Evolutionary conservation across 768 basidiomycete genomes (phyloP), one percentile per base, ranked within the genome.

Genomic region (Rhizopogon salebrosus): DNA sequence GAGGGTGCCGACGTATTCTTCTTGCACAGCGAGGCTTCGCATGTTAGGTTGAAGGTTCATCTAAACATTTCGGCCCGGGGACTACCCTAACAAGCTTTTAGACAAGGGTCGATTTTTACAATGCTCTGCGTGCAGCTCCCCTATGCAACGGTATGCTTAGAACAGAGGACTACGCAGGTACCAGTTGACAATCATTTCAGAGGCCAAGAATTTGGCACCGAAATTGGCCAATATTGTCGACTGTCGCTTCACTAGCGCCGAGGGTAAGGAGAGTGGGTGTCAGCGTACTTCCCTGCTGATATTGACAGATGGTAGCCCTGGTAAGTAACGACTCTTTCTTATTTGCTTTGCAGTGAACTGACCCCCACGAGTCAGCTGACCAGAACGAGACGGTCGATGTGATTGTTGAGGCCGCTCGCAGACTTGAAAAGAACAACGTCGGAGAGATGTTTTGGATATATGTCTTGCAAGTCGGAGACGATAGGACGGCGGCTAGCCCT

Each of bases 391-490:
- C 64, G 16, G 3, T 52, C 16, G 29, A 60, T 9, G 48, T 34
- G 34, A 51, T 62, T 10, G 20, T 48, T 26, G 13, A 7, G 20
- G 48, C 57, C 24, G 60, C 53, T 45, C 55, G 54, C 18, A 49
- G 38, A 11, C 52, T 64, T 9, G 36, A 63, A 16, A 40, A 3
- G 14, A 38, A 49, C 45, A 2, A 22, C 6, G 39, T 65, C 3
- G 40, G 52, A 9, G 16, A 51, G 4, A 56, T 63, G 61, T 60
- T 65, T 58, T 58, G 58, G 2, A 58, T 64, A 10, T 57, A 64
- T 34, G 23, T 65, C 16, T 31, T 64, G 41, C 63, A 64, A 48
- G 60, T 64, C 56, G 63, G 63, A 1, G 52, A 58, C 0, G 58
- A 64, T 34, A 57, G 61, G 40, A 65, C 45, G 22, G 63, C 52